Evolutionary conservation across 208 protist genomes (phyloP).

Genomic region (Perkinsela sp.): DNA sequence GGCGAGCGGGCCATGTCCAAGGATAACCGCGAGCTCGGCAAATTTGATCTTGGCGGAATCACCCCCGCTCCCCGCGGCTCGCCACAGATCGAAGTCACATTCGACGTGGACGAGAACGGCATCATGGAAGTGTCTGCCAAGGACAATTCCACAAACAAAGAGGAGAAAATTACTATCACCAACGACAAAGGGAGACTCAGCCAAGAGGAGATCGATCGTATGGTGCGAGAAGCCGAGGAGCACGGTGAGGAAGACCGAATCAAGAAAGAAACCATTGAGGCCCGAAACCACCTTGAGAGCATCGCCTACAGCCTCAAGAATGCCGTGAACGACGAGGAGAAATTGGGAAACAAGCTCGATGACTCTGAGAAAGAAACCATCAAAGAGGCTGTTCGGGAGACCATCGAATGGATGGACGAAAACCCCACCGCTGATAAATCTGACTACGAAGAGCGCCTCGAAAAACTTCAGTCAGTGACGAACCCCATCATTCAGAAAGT

Average conservation of each 20-base stretch:
- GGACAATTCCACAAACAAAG: slow-evolving; percentile 80
- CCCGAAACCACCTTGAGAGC: slow-evolving; percentile 40
- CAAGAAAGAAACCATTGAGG: slow-evolving; percentile 21
- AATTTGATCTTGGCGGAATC: slow-evolving; percentile 87
- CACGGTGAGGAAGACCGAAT: slow-evolving; percentile 49
- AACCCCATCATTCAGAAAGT: slow-evolving; percentile 82
- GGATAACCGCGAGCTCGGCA: slow-evolving; percentile 86
- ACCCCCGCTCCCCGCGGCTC: slow-evolving; percentile 74
- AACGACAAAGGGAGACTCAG: slow-evolving; percentile 59
- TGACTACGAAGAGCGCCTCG: slow-evolving; percentile 59
- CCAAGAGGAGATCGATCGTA: slow-evolving; percentile 54
- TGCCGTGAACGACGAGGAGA: slow-evolving; percentile 70
- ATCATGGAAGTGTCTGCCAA: slow-evolving; percentile 80
- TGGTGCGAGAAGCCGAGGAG: slow-evolving; percentile 54
- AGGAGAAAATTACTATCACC: slow-evolving; percentile 84
- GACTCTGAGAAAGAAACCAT: slow-evolving; percentile 62
- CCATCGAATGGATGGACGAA: slow-evolving; percentile 75
- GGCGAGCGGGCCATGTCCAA: slow-evolving; percentile 90
- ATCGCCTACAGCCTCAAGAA: slow-evolving; percentile 82
- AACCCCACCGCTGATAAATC: slow-evolving; percentile 74
- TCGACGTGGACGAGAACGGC: slow-evolving; percentile 89
- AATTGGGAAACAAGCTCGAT: slow-evolving; percentile 52
- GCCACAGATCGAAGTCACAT: slow-evolving; percentile 84
- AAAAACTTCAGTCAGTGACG: slow-evolving; percentile 66
- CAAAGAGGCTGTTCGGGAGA: slow-evolving; percentile 45